Evolutionary conservation across 768 basidiomycete species (phyloP).

Genomic region (Amanita pallidorosea): DNA sequence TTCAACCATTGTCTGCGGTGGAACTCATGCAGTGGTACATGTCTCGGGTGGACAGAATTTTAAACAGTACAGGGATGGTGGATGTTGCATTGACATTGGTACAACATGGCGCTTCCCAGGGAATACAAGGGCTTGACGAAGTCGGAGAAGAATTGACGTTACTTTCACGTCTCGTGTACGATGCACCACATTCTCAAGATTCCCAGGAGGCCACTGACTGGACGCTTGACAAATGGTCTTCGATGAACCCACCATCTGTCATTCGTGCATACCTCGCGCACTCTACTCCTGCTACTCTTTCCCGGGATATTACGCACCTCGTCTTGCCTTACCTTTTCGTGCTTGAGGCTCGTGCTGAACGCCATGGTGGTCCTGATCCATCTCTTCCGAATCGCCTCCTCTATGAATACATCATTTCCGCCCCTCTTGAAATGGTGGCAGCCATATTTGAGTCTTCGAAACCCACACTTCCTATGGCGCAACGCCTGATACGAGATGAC

Average conservation of each 20-base stretch:
- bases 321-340: slow-evolving; percentile 93
- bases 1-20: slow-evolving; percentile 28
- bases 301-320: slow-evolving; percentile 58
- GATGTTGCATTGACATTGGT: slow-evolving; percentile 70
- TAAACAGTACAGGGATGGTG: slow-evolving; percentile 61
- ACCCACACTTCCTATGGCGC: slow-evolving; percentile 61
- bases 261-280: slow-evolving; percentile 67
- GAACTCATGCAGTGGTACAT: slow-evolving; percentile 72
- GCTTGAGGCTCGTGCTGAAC: slow-evolving; percentile 80
- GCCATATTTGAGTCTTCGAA: slow-evolving; percentile 88
- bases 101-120: slow-evolving; percentile 80
- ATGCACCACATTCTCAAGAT: slow-evolving; percentile 41
- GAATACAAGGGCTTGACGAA: slow-evolving; percentile 68
- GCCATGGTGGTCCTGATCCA: slow-evolving; percentile 62
- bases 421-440: slow-evolving; percentile 57
- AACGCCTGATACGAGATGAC: slow-evolving; percentile 72
- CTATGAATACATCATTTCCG: slow-evolving; percentile 60
- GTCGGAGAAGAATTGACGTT: slow-evolving; percentile 89
- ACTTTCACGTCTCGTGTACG: slow-evolving; percentile 80
- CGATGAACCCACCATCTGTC: slow-evolving; percentile 53
- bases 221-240: slow-evolving; percentile 66
- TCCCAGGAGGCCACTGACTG: slow-evolving; percentile 41
- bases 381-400: slow-evolving; percentile 52
- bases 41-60: slow-evolving; percentile 46
- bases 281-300: slow-evolving; percentile 57